Base-by-base conservation (phyloP, 495 filamentous ascomycete species). In the Trichoderma reesei region DNA sequence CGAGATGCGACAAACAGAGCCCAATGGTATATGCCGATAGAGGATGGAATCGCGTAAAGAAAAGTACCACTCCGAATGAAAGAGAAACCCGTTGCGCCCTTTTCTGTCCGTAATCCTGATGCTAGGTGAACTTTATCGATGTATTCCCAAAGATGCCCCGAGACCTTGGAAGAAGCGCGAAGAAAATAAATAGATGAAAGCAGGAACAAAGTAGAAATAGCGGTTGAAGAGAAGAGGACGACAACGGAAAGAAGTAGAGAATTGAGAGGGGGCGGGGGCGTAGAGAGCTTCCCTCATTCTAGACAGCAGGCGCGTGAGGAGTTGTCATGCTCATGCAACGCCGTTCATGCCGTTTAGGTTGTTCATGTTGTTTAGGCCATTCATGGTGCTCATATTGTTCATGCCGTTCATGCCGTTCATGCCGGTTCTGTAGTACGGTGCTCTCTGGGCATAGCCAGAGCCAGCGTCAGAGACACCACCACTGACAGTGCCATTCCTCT, bases 101-200 rank as follows among this genome's bases (percentile, higher is more conserved):
- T 33, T 7, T 33, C 20, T 9, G 26, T 56, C 48, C 48, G 2
- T 31, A 34, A 9, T 26, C 48, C 18, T 56, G 48, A 56, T 56
- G 48, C 48, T 34, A 56, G 26, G 31, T 31, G 11, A 56, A 34
- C 18, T 56, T 56, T 56, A 56, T 56, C 48, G 26, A 11, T n/a
- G 18, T 56, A 56, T 56, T 18, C 48, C 42, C 6, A 56, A 56
- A 56, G 48, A 56, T 56, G 48, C 48, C 48, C 48, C 26, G 31
- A 13, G 31, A 33, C 20, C 42, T 46, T 56, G 18, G 26, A 56
- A 26, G 13, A 46, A 31, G 9, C 20, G 3, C 6, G 16, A 33
- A 59, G n/a, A n/a, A n/a, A n/a, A n/a, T n/a, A n/a, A n/a, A n/a
- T n/a, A n/a, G n/a, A 59, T 33, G 20, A 31, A 59, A 59, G 26